Evolutionary conservation across 2,329 filamentous ascomycete species (phyloP), one percentile per base, ranked within the genome.

Genomic region (Epichloe scottii): DNA sequence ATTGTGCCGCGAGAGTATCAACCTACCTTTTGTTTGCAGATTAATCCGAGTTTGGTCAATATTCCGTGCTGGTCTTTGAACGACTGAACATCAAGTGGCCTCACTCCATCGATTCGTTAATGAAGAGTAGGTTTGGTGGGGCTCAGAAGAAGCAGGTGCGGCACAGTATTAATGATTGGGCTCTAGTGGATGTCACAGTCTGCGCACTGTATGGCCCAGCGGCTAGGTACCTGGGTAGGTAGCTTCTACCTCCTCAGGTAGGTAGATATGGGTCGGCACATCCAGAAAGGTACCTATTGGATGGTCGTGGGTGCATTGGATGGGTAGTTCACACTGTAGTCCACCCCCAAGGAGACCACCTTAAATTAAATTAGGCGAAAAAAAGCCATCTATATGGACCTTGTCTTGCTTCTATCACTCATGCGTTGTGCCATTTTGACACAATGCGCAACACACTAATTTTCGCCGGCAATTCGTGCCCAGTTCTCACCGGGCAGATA

Each of bases 401-500:
- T 21, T 39, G 15, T 33, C 42, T 44, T 45, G n/a, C 26, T 23
- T 26, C 33, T 38, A 19, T 54, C 57, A 58, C 55, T 62, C 55
- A 56, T 55, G 47, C 33, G 15, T 35, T 49, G 30, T 43, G 39
- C 39, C 23, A 11, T 12, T 12, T 8, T 43, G 14, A 52, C 62
- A 68, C 62, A 58, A 83, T 83, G 79, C 75, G 80, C 62, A 81
- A 81, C 64, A 84, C 81, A 51, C 71, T 84, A 60, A 81, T 85
- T 58, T 85, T 85, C 63, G 75, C 80, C 61, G 81, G 81, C 71
- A 80, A 78, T 55, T 84, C 81, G 49, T 84, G 81, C 71, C 81
- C 81, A 55, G 74, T 71, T 54, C 77, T 85, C 63, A 81, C 81
- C 17, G 71, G 69, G 53, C 78, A 83, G 60, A 84, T 85, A 74